Base-by-base conservation (phyloP, 208 protist genomes). In the Acanthamoeba divionensis region DNA sequence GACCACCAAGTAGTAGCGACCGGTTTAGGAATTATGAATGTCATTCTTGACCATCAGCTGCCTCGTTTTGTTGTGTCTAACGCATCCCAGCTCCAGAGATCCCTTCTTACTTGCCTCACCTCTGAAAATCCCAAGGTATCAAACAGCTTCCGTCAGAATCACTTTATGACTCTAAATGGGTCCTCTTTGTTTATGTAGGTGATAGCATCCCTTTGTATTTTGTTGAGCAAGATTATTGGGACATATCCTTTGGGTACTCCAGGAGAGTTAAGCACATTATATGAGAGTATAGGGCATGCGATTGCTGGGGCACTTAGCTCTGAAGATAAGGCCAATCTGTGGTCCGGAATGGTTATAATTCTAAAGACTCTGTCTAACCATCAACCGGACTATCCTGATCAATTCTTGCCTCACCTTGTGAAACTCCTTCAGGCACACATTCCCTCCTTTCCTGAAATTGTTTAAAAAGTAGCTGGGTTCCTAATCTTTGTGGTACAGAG, bases 271-370 rank as follows among this genome's bases (percentile, higher is more conserved):
- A 4, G 21, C 65, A 24, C 65, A n/a, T 75, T 75, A 5, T 75
- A 75, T 75, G 31, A 26, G n/a, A 33, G 29, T 38, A 75, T 33
- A n/a, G 31, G 29, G 21, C 26, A 75, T 26, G 41, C 18, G 4
- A 38, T 75, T n/a, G 21, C 26, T 1, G n/a, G 24, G 21, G 41
- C 65, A 24, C 65, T 75, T n/a, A n/a, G 21, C n/a, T 26, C 65
- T 3, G 65, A 75, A 44, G 65, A 75, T 33, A 75, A 75, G 31
- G 26, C 26, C n/a, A 21, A n/a, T 26, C 65, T 26, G 18, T 75
- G 65, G 71, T 82, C 38, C 12, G 71, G 71, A 21, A 82, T 60
- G 38, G 71, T 82, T 24, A 52, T 82, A 29, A 82, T 82, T 41
- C 48, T 82, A 8, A 82, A 82, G 47, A 82, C 26, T 15, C 38